These are phyloP conservation scores for Yamadazyma paraphyllophila DNA, from an alignment of 805 yeast species.

Conservation along the genomic window DNA sequence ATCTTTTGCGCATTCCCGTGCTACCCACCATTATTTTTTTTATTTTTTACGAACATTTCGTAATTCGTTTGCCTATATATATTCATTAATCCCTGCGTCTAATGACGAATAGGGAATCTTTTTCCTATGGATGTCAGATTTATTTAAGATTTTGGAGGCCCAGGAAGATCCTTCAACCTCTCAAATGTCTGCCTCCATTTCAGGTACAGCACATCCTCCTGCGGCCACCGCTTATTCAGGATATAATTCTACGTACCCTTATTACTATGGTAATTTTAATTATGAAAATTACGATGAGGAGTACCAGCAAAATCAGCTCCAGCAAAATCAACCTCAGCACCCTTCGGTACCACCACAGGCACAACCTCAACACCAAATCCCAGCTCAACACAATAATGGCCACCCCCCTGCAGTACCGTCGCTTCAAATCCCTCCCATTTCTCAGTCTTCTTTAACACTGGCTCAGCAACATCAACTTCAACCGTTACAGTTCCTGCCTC, in stretches of 20 bases:
- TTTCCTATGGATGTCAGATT: constrained; percentile 6
- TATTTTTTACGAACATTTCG: constrained; percentile 7
- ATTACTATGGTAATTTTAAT: no score
- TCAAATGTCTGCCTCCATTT: neutral
- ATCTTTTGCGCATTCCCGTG: neutral
- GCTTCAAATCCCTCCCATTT: neutral
- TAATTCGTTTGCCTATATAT: constrained; percentile 1
- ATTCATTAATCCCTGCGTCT: neutral
- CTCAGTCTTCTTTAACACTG: neutral
- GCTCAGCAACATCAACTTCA: neutral
- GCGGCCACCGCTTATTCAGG: neutral
- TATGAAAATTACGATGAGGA: neutral
- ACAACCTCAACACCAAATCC: neutral
- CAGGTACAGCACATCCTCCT: neutral
- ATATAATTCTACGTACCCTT: neutral
- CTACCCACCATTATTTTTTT: constrained; percentile 1
- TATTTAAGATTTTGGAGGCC: constrained; percentile 5
- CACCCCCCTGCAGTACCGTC: neutral
- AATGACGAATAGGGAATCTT: neutral
- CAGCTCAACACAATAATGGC: neutral
- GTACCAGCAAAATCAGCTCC: neutral
- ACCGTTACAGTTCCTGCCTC: neutral
- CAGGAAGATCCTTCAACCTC: constrained; percentile 1
- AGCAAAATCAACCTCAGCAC: neutral
- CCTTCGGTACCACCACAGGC: neutral